Evolutionary conservation across 1,139 yeast genomes (phyloP).

Genomic region (Pichia norvegensis): DNA sequence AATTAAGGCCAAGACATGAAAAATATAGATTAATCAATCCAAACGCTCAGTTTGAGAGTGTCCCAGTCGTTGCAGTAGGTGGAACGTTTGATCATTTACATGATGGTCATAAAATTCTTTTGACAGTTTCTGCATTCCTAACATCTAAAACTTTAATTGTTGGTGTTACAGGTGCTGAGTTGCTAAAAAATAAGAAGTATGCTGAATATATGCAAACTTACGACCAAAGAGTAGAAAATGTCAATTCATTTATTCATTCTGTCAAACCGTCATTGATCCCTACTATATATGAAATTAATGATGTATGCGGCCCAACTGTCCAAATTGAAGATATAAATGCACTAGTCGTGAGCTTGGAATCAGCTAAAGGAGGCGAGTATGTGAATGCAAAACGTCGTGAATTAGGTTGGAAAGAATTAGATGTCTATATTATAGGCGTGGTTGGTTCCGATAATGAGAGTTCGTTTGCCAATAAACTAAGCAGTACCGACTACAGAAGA

Average conservation of each 20-base stretch:
- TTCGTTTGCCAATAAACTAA: conserved; percentile 61
- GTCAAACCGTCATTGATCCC: conserved; percentile 36
- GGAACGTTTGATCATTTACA: conserved; percentile 97
- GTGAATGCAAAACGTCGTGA: conserved; percentile 59
- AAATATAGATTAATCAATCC: conserved; percentile 4
- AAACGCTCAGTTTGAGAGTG: background rate
- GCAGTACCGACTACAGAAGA: conserved; percentile 59
- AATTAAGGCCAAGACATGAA: background rate
- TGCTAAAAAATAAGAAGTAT: conserved; percentile 68
- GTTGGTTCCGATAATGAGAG: conserved; percentile 57
- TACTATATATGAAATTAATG: conserved; percentile 57
- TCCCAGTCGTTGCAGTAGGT: conserved; percentile 55
- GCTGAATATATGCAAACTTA: conserved; percentile 58
- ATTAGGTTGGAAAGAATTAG: conserved; percentile 47
- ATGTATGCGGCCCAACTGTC: conserved; percentile 93
- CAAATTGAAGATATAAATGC: conserved; percentile 67
- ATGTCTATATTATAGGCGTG: conserved; percentile 57
- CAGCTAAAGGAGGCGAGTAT: conserved; percentile 62
- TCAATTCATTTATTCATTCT: conserved; percentile 40
- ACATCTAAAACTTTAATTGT: conserved; percentile 51
- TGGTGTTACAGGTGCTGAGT: conserved; percentile 77
- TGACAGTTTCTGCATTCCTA: conserved; percentile 65
- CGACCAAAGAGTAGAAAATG: conserved; percentile 40
- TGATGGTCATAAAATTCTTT: conserved; percentile 84
- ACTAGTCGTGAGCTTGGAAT: conserved; percentile 74